A percentile compares a stretch with the other conserved stretches of the same genome.
Evolutionary conservation across 1,284 basidiomycete species (phyloP).

Genomic region (Macrocybe sp.): DNA sequence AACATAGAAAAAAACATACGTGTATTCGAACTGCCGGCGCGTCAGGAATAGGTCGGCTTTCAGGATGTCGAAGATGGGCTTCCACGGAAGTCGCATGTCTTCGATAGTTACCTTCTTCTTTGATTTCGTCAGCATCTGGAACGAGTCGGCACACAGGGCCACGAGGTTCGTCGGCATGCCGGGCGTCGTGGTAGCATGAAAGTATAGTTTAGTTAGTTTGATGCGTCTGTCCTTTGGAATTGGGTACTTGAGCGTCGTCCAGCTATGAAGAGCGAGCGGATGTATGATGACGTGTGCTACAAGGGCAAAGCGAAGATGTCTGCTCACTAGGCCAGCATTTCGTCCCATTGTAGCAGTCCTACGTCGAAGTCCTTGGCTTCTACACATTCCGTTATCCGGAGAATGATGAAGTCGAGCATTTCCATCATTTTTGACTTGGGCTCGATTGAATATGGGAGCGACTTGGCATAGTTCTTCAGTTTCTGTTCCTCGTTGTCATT

Average conservation of each 20-base stretch:
- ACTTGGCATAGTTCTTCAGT: slow-evolving; percentile 52
- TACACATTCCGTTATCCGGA: slow-evolving; percentile 67
- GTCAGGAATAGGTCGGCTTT: slow-evolving; percentile 81
- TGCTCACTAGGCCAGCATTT: slow-evolving; percentile 65
- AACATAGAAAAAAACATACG: slow-evolving; percentile 35
- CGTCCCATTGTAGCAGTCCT: slow-evolving; percentile 76
- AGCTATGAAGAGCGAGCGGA: slow-evolving; percentile 38
- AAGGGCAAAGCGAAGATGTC: slow-evolving; percentile 21
- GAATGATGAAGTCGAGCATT: slow-evolving; percentile 74
- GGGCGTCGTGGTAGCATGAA: slow-evolving; percentile 56
- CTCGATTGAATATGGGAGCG: slow-evolving; percentile 82
- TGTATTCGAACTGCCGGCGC: slow-evolving; percentile 78
- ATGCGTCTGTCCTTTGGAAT: slow-evolving; percentile 80
- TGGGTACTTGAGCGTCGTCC: slow-evolving; percentile 81
- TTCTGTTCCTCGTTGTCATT: slow-evolving; percentile 48
- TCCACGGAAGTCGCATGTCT: slow-evolving; percentile 88
- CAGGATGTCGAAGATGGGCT: slow-evolving; percentile 78
- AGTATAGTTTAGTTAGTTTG: slow-evolving; percentile 78
- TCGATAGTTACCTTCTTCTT: slow-evolving; percentile 74
- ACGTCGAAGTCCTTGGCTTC: slow-evolving; percentile 79
- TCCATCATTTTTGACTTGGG: slow-evolving; percentile 76
- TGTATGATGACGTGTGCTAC: slow-evolving; percentile 9
- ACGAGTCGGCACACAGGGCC: slow-evolving; percentile 53
- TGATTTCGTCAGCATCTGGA: slow-evolving; percentile 55
- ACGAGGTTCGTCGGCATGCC: slow-evolving; percentile 60